Evolutionary conservation across 345 rosid genomes (phyloP), one percentile per base, ranked within the genome.

Genomic region (Lepidium didymum): DNA sequence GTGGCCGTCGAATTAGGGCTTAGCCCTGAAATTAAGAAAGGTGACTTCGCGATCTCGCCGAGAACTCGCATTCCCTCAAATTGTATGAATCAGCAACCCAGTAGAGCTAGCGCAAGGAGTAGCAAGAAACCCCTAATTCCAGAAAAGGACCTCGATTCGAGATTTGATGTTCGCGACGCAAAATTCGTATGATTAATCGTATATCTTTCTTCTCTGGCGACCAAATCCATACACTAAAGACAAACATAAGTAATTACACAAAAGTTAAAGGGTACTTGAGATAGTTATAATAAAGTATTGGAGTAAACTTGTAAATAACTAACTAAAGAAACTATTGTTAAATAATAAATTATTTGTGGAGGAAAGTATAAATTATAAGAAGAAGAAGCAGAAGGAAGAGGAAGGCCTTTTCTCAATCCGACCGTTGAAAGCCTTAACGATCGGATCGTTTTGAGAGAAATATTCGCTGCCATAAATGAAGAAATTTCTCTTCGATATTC

Each of bases 381-480:
- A 53, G 10, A 52, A 33, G 25, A 25, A 25, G 27, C 4, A 49
- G 54, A 50, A 33, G 14, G 46, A 36, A 10, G 44, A n/a, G 35
- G 18, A 53, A n/a, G 35, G 23, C 13, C 3, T 29, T 42, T 15
- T 37, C 0, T 10, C 12, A 81, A 76, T 47, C 65, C 52, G 67
- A 83, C 83, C 79, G 83, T 86, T 82, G 64, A 83, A 70, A 63
- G 43, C 57, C 58, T 62, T 49, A 67, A 69, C 75, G 70, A 75
- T 49, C 80, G 85, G 86, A 80, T 85, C 85, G 57, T 62, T 73
- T 15, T 29, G 44, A 62, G 76, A 68, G 63, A 59, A 59, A 43
- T 1, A 9, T 4, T 2, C 60, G 69, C 42, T 45, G 49, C 72
- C 72, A 65, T 62, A 55, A 68, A 68, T 75, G 60, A 46, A 25